Evolutionary conservation across 768 basidiomycete genomes (phyloP), one percentile per base, ranked within the genome.

Genomic region (Boletellus emodensis): DNA sequence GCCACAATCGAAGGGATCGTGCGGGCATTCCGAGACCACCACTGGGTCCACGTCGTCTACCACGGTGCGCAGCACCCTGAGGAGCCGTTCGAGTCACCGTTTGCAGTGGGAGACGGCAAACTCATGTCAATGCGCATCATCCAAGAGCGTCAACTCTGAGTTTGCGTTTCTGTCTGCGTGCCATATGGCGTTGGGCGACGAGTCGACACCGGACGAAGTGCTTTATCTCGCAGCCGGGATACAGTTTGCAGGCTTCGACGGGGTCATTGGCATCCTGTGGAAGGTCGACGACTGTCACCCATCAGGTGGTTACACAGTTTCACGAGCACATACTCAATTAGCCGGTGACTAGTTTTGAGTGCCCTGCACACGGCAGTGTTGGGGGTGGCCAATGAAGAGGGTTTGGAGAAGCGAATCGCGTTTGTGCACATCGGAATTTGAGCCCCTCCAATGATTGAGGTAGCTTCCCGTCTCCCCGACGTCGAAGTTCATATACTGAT

Each of bases 221-320:
- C 40, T 41, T 9, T 26, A 30, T 30, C 15, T 41, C 11, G 40
- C 40, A 6, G 26, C 40, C 5, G 26, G 28, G 6, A 17, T 41
- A 15, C 40, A 15, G 17, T 33, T 33, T 30, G 14, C 40, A 12
- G 40, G 22, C 1, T 40, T 49, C 17, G 40, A 42, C 11, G 33
- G 51, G 24, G 39, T 49, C 17, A 34, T 47, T 35, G 40, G 51
- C 28, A 49, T 18, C 11, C 10, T 36, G 30, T 49, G 47, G 40
- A 49, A 14, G 26, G 49, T 36, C 4, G 43, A 44, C 17, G 37
- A 52, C 17, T 2, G 22, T 35, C 6, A 32, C 24, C 11, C 40
- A 12, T n/a, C n/a, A 34, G 37, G 44, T 35, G 30, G 47, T 33
- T 4, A 33, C 38, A 20, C 20, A 20, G 1, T 3, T 30, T 9